phyloP scores from a whole-genome alignment of 345 rosid genomes.

The Excoecaria cochinchinensis region DNA sequence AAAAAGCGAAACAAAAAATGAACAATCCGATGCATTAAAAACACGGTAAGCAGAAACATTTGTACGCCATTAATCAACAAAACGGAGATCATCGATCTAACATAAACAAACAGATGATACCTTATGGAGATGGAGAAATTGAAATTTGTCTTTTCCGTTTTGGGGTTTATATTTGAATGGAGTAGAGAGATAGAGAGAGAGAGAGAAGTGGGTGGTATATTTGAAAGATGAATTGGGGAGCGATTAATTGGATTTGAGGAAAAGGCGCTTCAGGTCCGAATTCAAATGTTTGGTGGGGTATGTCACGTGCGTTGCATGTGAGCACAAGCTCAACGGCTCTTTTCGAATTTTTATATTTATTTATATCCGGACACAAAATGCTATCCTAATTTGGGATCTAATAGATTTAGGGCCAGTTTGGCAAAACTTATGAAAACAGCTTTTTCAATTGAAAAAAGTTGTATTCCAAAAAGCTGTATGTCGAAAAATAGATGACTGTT shows the following conservation, averaged over 20 bases:
- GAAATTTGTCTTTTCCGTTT: not conserved
- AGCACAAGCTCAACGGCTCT: not conserved
- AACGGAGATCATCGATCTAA: slow-evolving; percentile 3
- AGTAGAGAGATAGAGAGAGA: not conserved
- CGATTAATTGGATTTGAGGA: slow-evolving; percentile 5
- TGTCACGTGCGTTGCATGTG: slow-evolving; percentile 26
- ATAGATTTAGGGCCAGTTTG: too few relatives aligned
- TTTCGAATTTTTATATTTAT: not conserved
- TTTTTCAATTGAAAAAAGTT: too few relatives aligned
- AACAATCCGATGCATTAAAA: not conserved
- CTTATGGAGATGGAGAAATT: not conserved
- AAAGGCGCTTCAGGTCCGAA: slow-evolving; percentile 25
- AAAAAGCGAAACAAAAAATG: not conserved
- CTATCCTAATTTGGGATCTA: too few relatives aligned
- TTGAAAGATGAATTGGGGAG: not conserved
- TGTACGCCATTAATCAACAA: not conserved
- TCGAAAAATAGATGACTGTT: too few relatives aligned
- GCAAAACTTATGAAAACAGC: too few relatives aligned
- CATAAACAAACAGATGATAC: not conserved
- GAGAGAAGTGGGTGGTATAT: not conserved
- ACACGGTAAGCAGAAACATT: not conserved
- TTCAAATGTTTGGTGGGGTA: slow-evolving; percentile 25
- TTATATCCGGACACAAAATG: too few relatives aligned
- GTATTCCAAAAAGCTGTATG: too few relatives aligned
- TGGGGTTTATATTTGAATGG: slow-evolving; percentile 2